Evolutionary conservation across 495 filamentous ascomycete genomes (phyloP).

Genomic region (Penicillium lagena): DNA sequence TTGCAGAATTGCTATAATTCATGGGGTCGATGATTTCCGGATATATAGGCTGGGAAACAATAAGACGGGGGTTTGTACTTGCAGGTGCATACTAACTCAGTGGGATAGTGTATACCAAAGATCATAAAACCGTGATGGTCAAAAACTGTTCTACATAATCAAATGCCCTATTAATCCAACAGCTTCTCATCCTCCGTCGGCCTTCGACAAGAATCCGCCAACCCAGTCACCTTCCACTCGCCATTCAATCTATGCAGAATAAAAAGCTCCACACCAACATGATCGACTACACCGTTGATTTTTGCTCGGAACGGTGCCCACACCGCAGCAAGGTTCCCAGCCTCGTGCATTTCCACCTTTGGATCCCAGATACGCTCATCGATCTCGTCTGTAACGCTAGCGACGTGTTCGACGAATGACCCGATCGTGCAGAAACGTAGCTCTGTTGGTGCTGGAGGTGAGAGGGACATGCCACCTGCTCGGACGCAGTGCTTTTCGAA

Average conservation of each 20-base stretch:
- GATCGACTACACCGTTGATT: slow-evolving; percentile 32
- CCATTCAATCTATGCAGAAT: slow-evolving; percentile 31
- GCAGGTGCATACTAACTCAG: too few relatives aligned
- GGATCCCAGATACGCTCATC: slow-evolving; percentile 35
- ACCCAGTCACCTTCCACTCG: slow-evolving; percentile 34
- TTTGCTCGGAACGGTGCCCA: slow-evolving; percentile 36
- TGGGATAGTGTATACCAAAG: too few relatives aligned
- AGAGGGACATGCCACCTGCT: slow-evolving; percentile 34
- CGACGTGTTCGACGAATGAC: slow-evolving; percentile 30
- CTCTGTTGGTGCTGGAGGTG: slow-evolving; percentile 20
- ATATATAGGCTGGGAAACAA: too few relatives aligned
- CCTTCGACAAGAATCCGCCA: slow-evolving; percentile 33
- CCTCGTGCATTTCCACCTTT: slow-evolving; percentile 27
- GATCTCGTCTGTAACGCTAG: slow-evolving; percentile 23
- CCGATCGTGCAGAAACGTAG: slow-evolving; percentile 37
- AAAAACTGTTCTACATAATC: neutral
- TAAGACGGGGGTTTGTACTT: too few relatives aligned
- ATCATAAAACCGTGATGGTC: too few relatives aligned
- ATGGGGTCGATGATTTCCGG: too few relatives aligned
- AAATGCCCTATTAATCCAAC: slow-evolving; percentile 9
- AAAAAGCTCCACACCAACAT: slow-evolving; percentile 36
- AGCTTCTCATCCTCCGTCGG: slow-evolving; percentile 29
- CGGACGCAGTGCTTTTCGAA: slow-evolving; percentile 34
- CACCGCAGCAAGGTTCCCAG: slow-evolving; percentile 28
- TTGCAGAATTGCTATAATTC: too few relatives aligned